These are phyloP conservation scores for Metschnikowia hibisci DNA, from an alignment of 805 yeast genomes.

Conservation along the genomic window DNA sequence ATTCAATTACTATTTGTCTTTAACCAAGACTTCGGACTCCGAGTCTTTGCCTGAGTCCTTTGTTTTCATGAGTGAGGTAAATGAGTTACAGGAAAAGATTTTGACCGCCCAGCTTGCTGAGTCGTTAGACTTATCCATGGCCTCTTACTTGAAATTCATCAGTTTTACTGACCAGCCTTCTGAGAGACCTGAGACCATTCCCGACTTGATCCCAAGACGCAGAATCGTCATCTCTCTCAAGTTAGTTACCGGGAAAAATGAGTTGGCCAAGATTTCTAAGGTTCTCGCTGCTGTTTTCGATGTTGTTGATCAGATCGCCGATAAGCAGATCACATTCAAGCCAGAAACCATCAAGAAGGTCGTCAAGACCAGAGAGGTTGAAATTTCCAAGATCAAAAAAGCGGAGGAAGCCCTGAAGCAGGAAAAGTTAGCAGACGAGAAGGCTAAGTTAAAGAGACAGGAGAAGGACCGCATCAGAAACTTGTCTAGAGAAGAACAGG, in stretches of 20 bases:
- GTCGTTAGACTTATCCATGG: conserved; percentile 41
- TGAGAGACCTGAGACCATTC: conserved; percentile 61
- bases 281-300: conserved; percentile 54
- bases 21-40: conserved; percentile 78
- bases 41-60: conserved; percentile 64
- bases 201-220: conserved; percentile 52
- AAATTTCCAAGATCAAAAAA: conserved; percentile 65
- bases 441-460: conserved; percentile 63
- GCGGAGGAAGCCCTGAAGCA: conserved; percentile 58
- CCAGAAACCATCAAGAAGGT: conserved; percentile 76
- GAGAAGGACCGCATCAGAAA: conserved; percentile 55
- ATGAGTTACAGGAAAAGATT: conserved; percentile 71
- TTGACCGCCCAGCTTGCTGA: conserved; percentile 43
- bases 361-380: conserved; percentile 71
- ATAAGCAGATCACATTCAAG: conserved; percentile 51
- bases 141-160: conserved; percentile 55
- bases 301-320: conserved; percentile 56
- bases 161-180: conserved; percentile 81
- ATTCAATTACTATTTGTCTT: conserved; percentile 74
- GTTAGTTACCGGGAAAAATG: conserved; percentile 47
- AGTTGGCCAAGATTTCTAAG: conserved; percentile 46
- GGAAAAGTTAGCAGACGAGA: conserved; percentile 67
- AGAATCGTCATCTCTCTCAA: conserved; percentile 53
- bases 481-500: conserved; percentile 73
- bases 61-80: conserved; percentile 86